A percentile compares a stretch with the other conserved stretches of the same genome.
phyloP scores from a whole-genome alignment of 2,329 filamentous ascomycete species.

The Xylariaceae sp. region DNA sequence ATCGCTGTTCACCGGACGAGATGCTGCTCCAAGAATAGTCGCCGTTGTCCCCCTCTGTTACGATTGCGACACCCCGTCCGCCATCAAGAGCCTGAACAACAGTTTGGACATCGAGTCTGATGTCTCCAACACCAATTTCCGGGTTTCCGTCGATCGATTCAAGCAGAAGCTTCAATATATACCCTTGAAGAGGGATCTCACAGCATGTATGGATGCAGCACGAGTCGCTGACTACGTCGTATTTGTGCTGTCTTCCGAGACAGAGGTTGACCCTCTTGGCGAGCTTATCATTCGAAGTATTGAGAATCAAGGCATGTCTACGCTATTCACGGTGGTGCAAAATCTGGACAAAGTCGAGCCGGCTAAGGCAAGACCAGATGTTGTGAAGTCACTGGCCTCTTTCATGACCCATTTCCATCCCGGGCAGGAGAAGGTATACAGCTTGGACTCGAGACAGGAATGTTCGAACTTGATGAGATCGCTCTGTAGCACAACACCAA shows the following conservation, averaged over 20 bases:
- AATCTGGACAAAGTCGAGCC: constrained; percentile 74
- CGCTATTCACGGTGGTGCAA: constrained; percentile 80
- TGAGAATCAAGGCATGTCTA: constrained; percentile 92
- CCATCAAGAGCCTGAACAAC: constrained; percentile 66
- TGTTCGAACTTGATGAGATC: constrained; percentile 87
- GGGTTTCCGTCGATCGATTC: constrained; percentile 79
- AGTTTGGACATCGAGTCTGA: constrained; percentile 76
- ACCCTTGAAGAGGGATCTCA: constrained; percentile 66
- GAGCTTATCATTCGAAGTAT: constrained; percentile 82
- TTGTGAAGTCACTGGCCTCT: constrained; percentile 79
- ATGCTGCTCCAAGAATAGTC: constrained; percentile 83
- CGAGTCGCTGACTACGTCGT: constrained; percentile 88
- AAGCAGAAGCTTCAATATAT: constrained; percentile 92
- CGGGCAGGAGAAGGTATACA: constrained; percentile 85
- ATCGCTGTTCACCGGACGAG: constrained; percentile 78
- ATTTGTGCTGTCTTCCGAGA: constrained; percentile 74
- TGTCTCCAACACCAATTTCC: constrained; percentile 53
- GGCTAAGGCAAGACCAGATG: constrained; percentile 70
- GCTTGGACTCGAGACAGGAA: constrained; percentile 82
- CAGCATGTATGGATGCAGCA: constrained; percentile 78
- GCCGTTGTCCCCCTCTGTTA: constrained; percentile 80
- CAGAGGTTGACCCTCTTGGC: constrained; percentile 80
- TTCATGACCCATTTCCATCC: constrained; percentile 96
- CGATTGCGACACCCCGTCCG: constrained; percentile 62
- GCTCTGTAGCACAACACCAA: constrained; percentile 85